Base-by-base conservation (phyloP, 257 asterid genomes). In the Penstemon barbatus region DNA sequence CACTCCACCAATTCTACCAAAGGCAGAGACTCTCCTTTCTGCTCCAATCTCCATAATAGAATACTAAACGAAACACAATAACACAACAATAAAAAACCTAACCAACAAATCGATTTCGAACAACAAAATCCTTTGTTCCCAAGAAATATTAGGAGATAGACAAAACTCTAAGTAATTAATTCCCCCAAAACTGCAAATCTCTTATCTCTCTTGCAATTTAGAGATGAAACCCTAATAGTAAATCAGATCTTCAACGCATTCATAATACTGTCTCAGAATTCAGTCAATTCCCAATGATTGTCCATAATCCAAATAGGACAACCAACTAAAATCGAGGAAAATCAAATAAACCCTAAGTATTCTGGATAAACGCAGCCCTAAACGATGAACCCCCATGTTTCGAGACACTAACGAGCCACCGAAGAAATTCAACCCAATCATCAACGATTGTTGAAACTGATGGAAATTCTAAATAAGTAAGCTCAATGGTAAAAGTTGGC, bases 21-120 rank as follows among this genome's bases (percentile, higher is more conserved):
- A 67, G 37, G 56, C 70, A 0, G 65, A 71, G 15, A 54, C 71
- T 51, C 40, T 75, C 58, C 46, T 61, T 36, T 68, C 76, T 5
- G 86, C 43, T 65, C 8, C 65, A 41, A 64, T 10, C 51, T 43
- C 83, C 91, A 83, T 81, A 40, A 25, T 39, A 25, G 41, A 50
- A 49, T 66, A 49, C 75, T 78, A 61, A 61, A 63, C 50, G 39
- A 63, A 66, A 70, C 65, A 37, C 33, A 25, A 25, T 25, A 3
- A 67, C 63, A 59, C 33, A 63, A 4, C 15, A 60, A 78, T 78
- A 49, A 65, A 8, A 73, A 59, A 36, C 57, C 39, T 56, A 40
- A 51, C 70, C 75, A 78, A 61, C 58, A 61, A 7, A 52, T 10
- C 12, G 49, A 58, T 56, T 46, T 48, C 42, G 33, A 68, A 40